A percentile compares a stretch with the other conserved stretches of the same genome.
Conservation (phyloP, 768 basidiomycete species). For the Serendipita indica region DNA sequence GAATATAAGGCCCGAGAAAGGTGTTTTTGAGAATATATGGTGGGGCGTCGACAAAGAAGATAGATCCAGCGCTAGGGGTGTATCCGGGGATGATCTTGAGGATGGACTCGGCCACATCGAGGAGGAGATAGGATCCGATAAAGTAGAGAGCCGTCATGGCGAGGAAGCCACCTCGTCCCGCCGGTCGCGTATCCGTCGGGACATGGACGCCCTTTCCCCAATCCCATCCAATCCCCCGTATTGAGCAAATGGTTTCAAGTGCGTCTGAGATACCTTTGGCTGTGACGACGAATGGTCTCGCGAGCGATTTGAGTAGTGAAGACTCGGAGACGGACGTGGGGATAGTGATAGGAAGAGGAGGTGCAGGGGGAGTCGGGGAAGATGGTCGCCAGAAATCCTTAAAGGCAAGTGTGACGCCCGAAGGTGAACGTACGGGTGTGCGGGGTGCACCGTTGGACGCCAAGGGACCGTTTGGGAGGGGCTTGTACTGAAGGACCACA, state of each 20-base stretch:
- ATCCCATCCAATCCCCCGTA: conserved; percentile 59
- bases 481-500: too few species aligned
- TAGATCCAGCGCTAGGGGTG: conserved; percentile 44
- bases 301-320: too few species aligned
- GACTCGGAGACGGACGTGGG: too few species aligned
- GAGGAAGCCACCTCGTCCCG: conserved; percentile 39
- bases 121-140: conserved; percentile 34
- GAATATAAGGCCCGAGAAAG: too few species aligned
- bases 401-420: too few species aligned
- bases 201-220: conserved; percentile 42
- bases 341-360: too few species aligned
- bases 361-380: too few species aligned
- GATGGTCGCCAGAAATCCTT: too few species aligned
- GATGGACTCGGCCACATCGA: conserved; percentile 47
- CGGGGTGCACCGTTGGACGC: too few species aligned
- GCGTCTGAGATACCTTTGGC: conserved; percentile 54
- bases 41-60: conserved; percentile 45
- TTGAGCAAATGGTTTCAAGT: conserved; percentile 39
- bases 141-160: conserved; percentile 38
- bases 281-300: too few species aligned
- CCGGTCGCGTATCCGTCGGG: conserved; percentile 37
- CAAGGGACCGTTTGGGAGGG: too few species aligned
- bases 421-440: too few species aligned
- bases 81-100: conserved; percentile 58
- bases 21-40: conserved; percentile 15